Evolutionary conservation across 805 yeast species (phyloP).

Genomic region (Kodamaea kakaduensis): DNA sequence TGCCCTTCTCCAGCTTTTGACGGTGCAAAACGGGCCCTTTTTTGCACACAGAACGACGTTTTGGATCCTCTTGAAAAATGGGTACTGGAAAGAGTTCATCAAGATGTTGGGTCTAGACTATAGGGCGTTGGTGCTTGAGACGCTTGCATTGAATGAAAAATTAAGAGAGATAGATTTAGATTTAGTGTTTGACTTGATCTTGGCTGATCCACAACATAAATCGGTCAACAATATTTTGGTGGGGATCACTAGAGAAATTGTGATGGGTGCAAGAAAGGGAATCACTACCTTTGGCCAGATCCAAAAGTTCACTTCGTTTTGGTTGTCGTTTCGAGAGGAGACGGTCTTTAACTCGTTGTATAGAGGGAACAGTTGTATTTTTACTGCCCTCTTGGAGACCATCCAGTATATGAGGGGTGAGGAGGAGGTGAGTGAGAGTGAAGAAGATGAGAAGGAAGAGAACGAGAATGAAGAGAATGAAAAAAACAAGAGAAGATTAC

Average conservation of each 20-base stretch:
- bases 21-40: neutral
- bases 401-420: constrained; percentile 8
- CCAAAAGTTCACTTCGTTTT: constrained; percentile 7
- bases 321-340: constrained; percentile 18
- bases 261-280: neutral
- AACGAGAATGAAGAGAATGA: too few relatives aligned
- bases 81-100: constrained; percentile 29
- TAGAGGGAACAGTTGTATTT: constrained; percentile 26
- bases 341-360: constrained; percentile 24
- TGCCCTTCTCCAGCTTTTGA: constrained; percentile 6
- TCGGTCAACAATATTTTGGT: constrained; percentile 20
- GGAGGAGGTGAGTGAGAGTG: too few relatives aligned
- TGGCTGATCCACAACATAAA: constrained; percentile 17
- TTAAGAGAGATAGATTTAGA: constrained; percentile 14
- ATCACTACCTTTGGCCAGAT: neutral
- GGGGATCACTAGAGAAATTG: constrained; percentile 3
- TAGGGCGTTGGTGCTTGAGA: constrained; percentile 23
- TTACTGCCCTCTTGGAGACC: constrained; percentile 16
- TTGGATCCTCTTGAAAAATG: constrained; percentile 25
- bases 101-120: constrained; percentile 14
- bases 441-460: too few relatives aligned
- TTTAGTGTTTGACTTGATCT: constrained; percentile 13
- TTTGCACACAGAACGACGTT: constrained; percentile 13
- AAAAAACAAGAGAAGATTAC: too few relatives aligned
- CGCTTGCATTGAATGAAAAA: constrained; percentile 17